Conservation (phyloP, 306 rosid genomes). For the Macrotyloma uniflorum region DNA sequence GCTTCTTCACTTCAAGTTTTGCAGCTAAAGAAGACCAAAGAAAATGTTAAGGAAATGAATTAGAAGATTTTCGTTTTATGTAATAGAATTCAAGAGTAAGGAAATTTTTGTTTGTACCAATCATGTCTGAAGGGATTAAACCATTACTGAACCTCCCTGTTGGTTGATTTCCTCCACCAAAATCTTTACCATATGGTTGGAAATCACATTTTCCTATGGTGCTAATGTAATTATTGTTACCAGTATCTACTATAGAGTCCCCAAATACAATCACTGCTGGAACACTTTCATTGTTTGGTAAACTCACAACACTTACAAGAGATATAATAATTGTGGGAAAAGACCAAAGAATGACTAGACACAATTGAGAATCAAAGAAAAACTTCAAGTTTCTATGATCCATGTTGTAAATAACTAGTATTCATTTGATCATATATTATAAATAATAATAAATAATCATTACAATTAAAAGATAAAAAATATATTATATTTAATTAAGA, state of each 20-base stretch:
- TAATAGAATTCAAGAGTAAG: not conserved
- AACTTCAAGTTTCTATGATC: constrained; percentile 21
- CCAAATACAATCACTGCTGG: constrained; percentile 72
- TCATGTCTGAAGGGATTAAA: constrained; percentile 55
- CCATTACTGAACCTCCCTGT: constrained; percentile 82
- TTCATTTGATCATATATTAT: no score
- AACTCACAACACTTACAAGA: constrained; percentile 17
- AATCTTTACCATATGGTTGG: constrained; percentile 76
- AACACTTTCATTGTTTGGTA: constrained; percentile 51
- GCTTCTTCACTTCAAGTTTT: constrained; percentile 57
- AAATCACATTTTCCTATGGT: constrained; percentile 63
- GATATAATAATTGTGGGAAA: constrained; percentile 16
- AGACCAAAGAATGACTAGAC: constrained; percentile 12
- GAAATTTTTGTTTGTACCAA: constrained; percentile 43
- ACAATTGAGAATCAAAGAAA: constrained; percentile 24
- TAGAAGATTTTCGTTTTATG: not conserved
- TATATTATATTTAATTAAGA: not conserved
- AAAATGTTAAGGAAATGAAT: not conserved
- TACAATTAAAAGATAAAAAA: no score
- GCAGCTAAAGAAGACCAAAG: constrained; percentile 50
- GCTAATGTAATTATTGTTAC: constrained; percentile 63
- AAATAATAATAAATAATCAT: no score
- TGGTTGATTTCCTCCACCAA: constrained; percentile 45
- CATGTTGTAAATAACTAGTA: not conserved
- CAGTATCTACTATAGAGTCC: constrained; percentile 75